Base-by-base conservation (phyloP, 768 basidiomycete genomes). In the Leucosporidium creatinivorum region DNA sequence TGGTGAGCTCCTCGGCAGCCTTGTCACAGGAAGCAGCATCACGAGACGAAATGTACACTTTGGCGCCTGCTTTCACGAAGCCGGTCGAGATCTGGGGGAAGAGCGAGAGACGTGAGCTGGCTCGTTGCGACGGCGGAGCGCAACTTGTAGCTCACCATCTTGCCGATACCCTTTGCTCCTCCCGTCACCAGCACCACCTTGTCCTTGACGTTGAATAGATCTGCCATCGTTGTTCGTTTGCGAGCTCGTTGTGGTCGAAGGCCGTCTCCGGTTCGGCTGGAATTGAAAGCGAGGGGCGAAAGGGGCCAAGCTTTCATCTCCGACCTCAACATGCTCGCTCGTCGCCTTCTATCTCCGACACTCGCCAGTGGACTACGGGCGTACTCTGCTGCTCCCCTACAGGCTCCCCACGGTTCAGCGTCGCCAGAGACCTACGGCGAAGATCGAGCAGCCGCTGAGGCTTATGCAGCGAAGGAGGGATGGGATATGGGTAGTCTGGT, bases 21-120 rank as follows among this genome's bases (percentile, higher is more conserved):
- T 76, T 77, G 44, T 82, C 76, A 72, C 85, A 85, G 30, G 83
- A 83, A 67, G 82, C 79, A 9, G 77, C 79, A 26, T 82, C 81
- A 44, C 86, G 83, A 9, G 85, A 84, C 2, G 84, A 81, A 72
- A 87, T 87, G 77, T 87, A 88, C 49, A 85, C 84, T 72, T 51
- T 47, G 61, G 85, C 84, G 17, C 86, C 86, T 67, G 86, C 87
- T 63, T 77, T 80, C 26, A 87, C 81, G 73, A 84, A 87, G 12
- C 84, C 85, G 10, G 84, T 79, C 3, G 87, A 83, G 69, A 87
- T 86, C 86, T 58, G 36, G 44, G 61, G 25, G 66, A 72, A 19
- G 60, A 54, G 21, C 47, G 58, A 28, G 31, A 15, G 26, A 62
- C 5, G 18, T 49, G n/a, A 26, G 52, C 33, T 33, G 33, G 33